phyloP scores from a whole-genome alignment of 805 yeast species.

The Metschnikowia picachoensis region DNA sequence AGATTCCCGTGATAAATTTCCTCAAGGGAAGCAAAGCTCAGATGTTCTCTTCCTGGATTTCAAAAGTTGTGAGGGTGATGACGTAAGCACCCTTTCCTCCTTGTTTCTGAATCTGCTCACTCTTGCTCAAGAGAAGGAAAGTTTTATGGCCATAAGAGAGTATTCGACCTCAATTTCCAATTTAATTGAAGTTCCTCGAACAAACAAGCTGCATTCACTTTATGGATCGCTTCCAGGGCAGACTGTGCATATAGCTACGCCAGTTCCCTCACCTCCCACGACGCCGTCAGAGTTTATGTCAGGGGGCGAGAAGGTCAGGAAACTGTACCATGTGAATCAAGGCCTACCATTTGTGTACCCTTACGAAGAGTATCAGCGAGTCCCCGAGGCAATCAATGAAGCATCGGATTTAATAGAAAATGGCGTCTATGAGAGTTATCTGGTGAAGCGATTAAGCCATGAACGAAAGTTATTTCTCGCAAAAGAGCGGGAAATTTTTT shows the following conservation, averaged over 20 bases:
- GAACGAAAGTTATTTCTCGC: slow-evolving; percentile 68
- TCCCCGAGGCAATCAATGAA: slow-evolving; percentile 75
- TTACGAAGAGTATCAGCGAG: slow-evolving; percentile 26
- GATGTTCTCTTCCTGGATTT: too few relatives aligned
- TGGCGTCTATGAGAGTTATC: slow-evolving; percentile 61
- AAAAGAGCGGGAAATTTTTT: slow-evolving; percentile 60
- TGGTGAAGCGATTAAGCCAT: slow-evolving; percentile 65
- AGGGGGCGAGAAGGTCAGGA: slow-evolving; percentile 48
- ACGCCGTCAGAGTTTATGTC: slow-evolving; percentile 43
- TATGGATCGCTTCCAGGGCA: slow-evolving; percentile 49
- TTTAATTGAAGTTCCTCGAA: slow-evolving; percentile 54
- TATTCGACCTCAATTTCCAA: slow-evolving; percentile 55
- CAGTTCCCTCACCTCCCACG: slow-evolving; percentile 77
- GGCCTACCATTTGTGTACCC: slow-evolving; percentile 68
- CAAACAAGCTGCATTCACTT: slow-evolving; percentile 42
- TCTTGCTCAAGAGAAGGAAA: slow-evolving; percentile 4
- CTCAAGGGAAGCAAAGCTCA: slow-evolving; percentile 39
- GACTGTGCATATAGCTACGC: slow-evolving; percentile 74
- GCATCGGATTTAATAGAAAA: slow-evolving; percentile 66
- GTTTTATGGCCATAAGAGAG: slow-evolving; percentile 37
- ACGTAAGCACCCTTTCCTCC: slow-evolving; percentile 3
- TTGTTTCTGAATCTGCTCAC: slow-evolving; percentile 29
- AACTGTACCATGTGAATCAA: slow-evolving; percentile 61
- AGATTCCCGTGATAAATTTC: slow-evolving; percentile 71
- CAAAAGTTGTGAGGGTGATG: neutral